Percentiles rank a stretch among this genome's conserved stretches.
Evolutionary conservation across 345 rosid genomes (phyloP).

Genomic region (Physaria fendleri): DNA sequence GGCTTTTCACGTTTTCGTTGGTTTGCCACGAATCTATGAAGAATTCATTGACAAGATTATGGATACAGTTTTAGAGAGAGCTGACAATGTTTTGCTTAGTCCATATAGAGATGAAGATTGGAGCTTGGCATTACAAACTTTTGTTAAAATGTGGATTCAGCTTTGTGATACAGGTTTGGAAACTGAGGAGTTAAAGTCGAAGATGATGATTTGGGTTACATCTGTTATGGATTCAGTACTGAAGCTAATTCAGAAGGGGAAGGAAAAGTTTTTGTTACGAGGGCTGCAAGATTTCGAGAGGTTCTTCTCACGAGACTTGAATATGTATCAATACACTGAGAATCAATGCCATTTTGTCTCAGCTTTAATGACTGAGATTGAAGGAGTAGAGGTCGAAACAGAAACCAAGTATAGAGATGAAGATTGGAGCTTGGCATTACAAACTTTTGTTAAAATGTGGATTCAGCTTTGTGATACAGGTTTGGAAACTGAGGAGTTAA

Average conservation of each 20-base stretch:
- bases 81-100: background rate
- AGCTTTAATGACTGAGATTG: background rate
- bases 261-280: background rate
- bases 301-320: background rate
- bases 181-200: too few species aligned
- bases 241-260: background rate
- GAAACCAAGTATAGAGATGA: background rate
- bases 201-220: background rate
- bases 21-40: constrained; percentile 5
- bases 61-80: background rate
- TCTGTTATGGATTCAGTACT: background rate
- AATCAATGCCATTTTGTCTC: background rate
- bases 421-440: constrained; percentile 5
- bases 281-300: background rate
- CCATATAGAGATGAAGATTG: background rate
- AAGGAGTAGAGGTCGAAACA: background rate
- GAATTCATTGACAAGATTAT: background rate
- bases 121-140: constrained; percentile 1
- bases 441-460: background rate
- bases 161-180: background rate
- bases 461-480: background rate
- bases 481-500: too few species aligned
- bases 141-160: background rate
- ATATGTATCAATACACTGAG: background rate
- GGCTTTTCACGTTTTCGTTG: constrained; percentile 2